These are phyloP conservation scores for Lachancea nothofagi DNA, from an alignment of 805 yeast genomes.

Conservation along the genomic window DNA sequence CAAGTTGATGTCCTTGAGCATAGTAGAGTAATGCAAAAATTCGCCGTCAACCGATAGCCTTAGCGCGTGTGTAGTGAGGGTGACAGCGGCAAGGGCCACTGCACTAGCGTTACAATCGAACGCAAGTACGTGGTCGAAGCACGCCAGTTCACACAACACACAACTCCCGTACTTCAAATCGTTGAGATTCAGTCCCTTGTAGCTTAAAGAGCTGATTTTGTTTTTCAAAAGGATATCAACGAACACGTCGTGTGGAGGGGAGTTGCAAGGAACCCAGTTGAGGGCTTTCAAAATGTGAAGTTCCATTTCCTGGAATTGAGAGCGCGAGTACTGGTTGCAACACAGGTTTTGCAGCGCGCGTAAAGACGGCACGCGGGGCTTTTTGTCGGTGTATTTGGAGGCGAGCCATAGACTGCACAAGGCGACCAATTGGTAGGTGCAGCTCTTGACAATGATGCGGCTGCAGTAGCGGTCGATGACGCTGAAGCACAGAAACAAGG, in stretches of 20 bases:
- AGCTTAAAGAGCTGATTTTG: constrained; percentile 8
- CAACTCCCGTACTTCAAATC: constrained; percentile 52
- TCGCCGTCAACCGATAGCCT: constrained; percentile 26
- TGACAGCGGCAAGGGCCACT: constrained; percentile 47
- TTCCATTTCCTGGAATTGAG: constrained; percentile 62
- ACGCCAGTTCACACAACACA: constrained; percentile 61
- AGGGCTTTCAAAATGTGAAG: constrained; percentile 56
- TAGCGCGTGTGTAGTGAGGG: constrained; percentile 42
- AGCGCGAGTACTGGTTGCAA: constrained; percentile 51
- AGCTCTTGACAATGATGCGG: constrained; percentile 68
- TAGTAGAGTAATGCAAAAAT: constrained; percentile 39
- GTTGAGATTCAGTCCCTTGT: constrained; percentile 34
- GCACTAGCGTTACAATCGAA: constrained; percentile 43
- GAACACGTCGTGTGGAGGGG: constrained; percentile 59
- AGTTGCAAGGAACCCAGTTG: constrained; percentile 53
- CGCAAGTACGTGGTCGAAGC: constrained; percentile 54
- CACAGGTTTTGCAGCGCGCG: constrained; percentile 50
- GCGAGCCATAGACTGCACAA: constrained; percentile 89
- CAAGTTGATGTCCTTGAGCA: constrained; percentile 40
- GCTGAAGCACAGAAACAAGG: constrained; percentile 59
- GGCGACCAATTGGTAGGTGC: constrained; percentile 81
- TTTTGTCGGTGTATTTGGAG: constrained; percentile 65
- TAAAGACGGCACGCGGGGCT: constrained; percentile 55
- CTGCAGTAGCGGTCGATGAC: constrained; percentile 85
- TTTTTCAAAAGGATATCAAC: constrained; percentile 47